These are phyloP conservation scores for Hypoxylon sp. DNA, from an alignment of 2,329 filamentous ascomycete genomes.

Conservation along the genomic window DNA sequence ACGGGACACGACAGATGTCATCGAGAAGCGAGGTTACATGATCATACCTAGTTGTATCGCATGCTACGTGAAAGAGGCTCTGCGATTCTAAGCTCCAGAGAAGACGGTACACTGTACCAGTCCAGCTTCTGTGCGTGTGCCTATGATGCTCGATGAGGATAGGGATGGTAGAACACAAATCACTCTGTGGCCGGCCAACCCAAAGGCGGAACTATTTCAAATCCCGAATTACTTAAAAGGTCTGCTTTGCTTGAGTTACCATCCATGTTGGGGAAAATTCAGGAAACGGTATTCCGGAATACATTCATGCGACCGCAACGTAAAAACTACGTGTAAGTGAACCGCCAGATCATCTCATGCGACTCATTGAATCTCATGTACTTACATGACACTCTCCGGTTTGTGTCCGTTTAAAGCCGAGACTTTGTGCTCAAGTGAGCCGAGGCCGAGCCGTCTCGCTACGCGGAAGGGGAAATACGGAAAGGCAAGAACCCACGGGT, in stretches of 20 bases:
- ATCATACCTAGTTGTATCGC: background rate
- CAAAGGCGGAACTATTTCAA: constrained; percentile 7
- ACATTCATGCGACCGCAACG: background rate
- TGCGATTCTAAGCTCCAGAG: constrained; percentile 5
- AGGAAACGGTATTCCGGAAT: background rate
- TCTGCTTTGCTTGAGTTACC: background rate
- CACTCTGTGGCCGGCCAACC: background rate
- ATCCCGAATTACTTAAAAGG: background rate
- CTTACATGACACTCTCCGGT: background rate
- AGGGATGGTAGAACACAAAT: background rate
- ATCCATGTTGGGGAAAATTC: background rate
- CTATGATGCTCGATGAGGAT: constrained; percentile 6
- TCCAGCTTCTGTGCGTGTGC: background rate
- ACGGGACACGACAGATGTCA: constrained; percentile 38
- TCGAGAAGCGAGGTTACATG: constrained; percentile 26
- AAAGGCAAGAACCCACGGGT: background rate
- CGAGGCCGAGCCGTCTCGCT: constrained; percentile 26
- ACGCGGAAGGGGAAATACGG: constrained; percentile 18
- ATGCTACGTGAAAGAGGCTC: constrained; percentile 16
- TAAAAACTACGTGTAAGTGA: constrained; percentile 21
- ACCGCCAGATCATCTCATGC: background rate
- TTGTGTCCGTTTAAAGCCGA: background rate
- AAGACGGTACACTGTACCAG: background rate
- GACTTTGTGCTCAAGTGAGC: constrained; percentile 10
- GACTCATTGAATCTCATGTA: constrained; percentile 3